Percentiles rank a stretch among this genome's conserved stretches.
These are phyloP conservation scores for Quercus mongolica DNA, from an alignment of 306 rosid species.

Conservation along the genomic window DNA sequence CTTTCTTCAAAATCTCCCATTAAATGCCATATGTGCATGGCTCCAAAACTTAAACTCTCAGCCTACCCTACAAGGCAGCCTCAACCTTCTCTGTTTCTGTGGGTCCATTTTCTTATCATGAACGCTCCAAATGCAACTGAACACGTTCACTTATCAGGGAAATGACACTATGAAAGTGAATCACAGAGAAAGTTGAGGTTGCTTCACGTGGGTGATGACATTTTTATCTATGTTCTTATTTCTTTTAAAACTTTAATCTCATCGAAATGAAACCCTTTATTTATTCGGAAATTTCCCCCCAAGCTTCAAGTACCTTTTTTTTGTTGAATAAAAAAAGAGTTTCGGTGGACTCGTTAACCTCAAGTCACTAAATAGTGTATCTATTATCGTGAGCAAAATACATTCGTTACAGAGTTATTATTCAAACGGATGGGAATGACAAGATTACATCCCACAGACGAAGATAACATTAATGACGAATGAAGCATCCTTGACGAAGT, in stretches of 20 bases:
- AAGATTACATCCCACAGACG: too few relatives aligned
- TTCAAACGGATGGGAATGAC: too few relatives aligned
- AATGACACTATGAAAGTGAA: slow-evolving; percentile 18
- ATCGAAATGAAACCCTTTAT: neutral
- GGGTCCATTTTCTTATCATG: slow-evolving; percentile 31
- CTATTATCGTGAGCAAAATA: too few relatives aligned
- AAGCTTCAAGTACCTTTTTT: too few relatives aligned
- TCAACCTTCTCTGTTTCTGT: neutral
- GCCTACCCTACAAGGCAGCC: too few relatives aligned
- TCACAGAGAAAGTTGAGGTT: slow-evolving; percentile 6
- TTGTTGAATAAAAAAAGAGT: too few relatives aligned
- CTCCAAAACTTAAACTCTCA: neutral
- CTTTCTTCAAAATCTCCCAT: neutral
- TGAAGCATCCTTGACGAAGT: too few relatives aligned
- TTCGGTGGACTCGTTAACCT: too few relatives aligned
- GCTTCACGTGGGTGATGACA: slow-evolving; percentile 57
- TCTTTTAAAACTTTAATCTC: neutral
- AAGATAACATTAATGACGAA: too few relatives aligned
- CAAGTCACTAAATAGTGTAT: too few relatives aligned
- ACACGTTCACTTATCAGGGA: slow-evolving; percentile 19
- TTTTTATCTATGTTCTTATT: neutral
- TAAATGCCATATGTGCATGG: slow-evolving; percentile 10
- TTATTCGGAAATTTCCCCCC: too few relatives aligned
- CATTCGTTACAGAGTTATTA: too few relatives aligned
- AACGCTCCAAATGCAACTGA: slow-evolving; percentile 33